Base-by-base conservation (phyloP, 352 stramenopile species). In the Globisporangium emineosum region DNA sequence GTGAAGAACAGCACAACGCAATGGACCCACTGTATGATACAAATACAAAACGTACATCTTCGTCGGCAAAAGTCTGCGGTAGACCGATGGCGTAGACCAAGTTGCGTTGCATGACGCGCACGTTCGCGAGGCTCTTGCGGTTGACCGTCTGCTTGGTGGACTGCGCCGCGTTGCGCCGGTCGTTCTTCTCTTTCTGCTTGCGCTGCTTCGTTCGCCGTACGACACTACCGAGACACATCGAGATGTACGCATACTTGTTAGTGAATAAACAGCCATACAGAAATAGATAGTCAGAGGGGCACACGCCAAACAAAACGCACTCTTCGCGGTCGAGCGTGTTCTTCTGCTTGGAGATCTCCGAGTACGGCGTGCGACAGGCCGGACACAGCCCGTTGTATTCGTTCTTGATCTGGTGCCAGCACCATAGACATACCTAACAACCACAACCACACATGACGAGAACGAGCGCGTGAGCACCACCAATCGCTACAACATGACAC, bases 401-500 rank as follows among this genome's bases (percentile, higher is more conserved):
- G 74, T 99, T 98, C 80, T 98, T 98, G 73, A 99, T 99, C 65
- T 98, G 93, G 64, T 99, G 96, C 97, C 97, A 99, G 81, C 98
- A 99, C 97, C 97, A 99, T 72, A 99, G 98, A 88, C 98, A 99
- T 13, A 99, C 94, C 83, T 89, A 35, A n/a, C 2, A n/a, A n/a
- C 37, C 35, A 42, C 12, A 42, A 43, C 13, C 35, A 42, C 35
- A 43, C 13, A n/a, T n/a, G 37, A 43, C 19, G 15, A 43, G 2
- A n/a, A 13, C 8, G 13, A 13, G 0, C 37, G 7, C 13, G 5
- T 43, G 37, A 43, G 37, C 37, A 43, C 37, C 37, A 43, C 37
- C 37, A 43, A 43, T 43, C 37, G 13, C 37, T n/a, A 43, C 37
- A n/a, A n/a, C 13, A 43, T 43, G 35, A 42, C 35, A 42, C 1